Evolutionary conservation across 2,329 filamentous ascomycete genomes (phyloP).

Genomic region (Bipolaris gigantea): DNA sequence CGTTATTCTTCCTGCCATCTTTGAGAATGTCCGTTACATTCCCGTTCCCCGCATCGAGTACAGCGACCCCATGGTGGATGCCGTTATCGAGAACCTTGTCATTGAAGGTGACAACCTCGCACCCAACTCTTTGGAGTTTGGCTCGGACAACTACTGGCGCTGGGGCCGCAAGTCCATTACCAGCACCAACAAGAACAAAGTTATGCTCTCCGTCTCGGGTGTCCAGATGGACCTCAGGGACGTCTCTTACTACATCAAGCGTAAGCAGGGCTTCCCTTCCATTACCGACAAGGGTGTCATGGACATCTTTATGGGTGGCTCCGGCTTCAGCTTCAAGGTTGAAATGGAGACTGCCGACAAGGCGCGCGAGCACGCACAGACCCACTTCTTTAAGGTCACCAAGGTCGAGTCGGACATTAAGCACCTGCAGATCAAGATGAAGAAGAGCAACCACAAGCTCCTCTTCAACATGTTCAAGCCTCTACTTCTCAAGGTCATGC

Average conservation of each 20-base stretch:
- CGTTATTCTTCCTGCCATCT: slow-evolving; percentile 78
- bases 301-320: slow-evolving; percentile 84
- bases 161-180: slow-evolving; percentile 88
- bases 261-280: slow-evolving; percentile 88
- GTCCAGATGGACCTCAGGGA: slow-evolving; percentile 81
- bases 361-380: slow-evolving; percentile 57
- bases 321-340: slow-evolving; percentile 89
- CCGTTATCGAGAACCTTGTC: slow-evolving; percentile 89
- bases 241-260: slow-evolving; percentile 92
- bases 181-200: slow-evolving; percentile 79
- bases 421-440: slow-evolving; percentile 82
- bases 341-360: slow-evolving; percentile 80
- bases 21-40: slow-evolving; percentile 86
- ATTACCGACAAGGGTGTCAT: slow-evolving; percentile 85
- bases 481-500: slow-evolving; percentile 78
- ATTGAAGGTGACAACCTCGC: slow-evolving; percentile 96
- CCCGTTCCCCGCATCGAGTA: slow-evolving; percentile 94
- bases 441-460: slow-evolving; percentile 93
- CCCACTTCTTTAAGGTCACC: slow-evolving; percentile 93
- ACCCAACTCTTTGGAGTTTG: slow-evolving; percentile 86
- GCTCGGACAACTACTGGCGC: slow-evolving; percentile 90
- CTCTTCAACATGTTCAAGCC: slow-evolving; percentile 87
- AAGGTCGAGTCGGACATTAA: slow-evolving; percentile 82
- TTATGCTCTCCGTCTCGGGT: slow-evolving; percentile 84
- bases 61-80: slow-evolving; percentile 79